Evolutionary conservation across 2,329 filamentous ascomycete species (phyloP), one percentile per base, ranked within the genome.

Genomic region (Aspergillus nomiae): DNA sequence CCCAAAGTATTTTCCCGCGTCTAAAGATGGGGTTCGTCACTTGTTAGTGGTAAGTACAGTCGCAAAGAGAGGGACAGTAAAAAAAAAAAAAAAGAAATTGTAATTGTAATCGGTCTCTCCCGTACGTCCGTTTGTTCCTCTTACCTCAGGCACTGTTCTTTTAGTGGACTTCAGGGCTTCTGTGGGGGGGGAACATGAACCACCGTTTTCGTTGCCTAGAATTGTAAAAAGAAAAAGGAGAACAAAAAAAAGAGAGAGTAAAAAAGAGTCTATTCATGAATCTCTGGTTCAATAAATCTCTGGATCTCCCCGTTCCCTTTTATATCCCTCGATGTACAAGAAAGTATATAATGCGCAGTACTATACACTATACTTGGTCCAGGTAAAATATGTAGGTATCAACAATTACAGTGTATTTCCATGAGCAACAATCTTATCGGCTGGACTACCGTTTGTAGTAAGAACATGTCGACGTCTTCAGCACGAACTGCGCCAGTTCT

Each of bases 131-230:
- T 64, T 32, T n/a, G 28, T 53, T 53, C 45, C 45, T 53, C 50
- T 32, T 53, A 53, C 50, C 50, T 53, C 30, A 53, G 50, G 50
- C 30, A 53, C 30, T 16, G 50, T 21, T 21, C 36, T 57, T 38
- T 62, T 62, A 59, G 67, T 69, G 67, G 67, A 63, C 63, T 67
- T 69, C 67, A 69, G 67, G 67, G 69, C 66, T 71, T 69, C 64
- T 69, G 70, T 72, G 70, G 70, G 68, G 67, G 43, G 21, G 26
- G 5, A 28, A 28, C 0, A 70, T 70, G 64, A 67, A 63, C 64
- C 64, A 59, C 26, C 41, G 55, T 59, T 62, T 45, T 59, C 63
- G 46, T 38, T 63, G 59, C 53, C 58, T 60, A 56, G 46, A 53
- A 32, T 10, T 53, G 50, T 14, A 5, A 51, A 30, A 51, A 30